Evolutionary conservation across 768 basidiomycete genomes (phyloP).

Genomic region (Tylopilus subfusipes): DNA sequence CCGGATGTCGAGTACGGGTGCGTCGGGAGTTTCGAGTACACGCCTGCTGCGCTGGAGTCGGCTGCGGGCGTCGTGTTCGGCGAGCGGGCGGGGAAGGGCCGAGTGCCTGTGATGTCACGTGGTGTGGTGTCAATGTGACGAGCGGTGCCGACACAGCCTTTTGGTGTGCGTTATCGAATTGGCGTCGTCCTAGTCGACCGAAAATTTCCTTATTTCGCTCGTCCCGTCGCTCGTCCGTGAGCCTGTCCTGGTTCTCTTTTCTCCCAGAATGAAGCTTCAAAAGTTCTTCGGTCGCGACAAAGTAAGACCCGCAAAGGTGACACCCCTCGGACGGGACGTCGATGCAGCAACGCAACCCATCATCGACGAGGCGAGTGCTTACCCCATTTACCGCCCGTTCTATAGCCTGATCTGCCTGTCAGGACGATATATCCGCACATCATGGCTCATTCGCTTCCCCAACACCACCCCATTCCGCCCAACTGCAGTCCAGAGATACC

Average conservation of each 20-base stretch:
- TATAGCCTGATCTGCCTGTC: not conserved
- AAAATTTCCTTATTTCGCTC: not conserved
- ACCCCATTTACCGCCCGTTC: not conserved
- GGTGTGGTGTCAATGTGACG: not conserved
- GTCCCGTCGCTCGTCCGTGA: not conserved
- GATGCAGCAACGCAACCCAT: slow-evolving; percentile 16
- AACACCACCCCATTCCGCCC: not conserved
- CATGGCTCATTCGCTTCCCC: slow-evolving; percentile 11
- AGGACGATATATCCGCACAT: slow-evolving; percentile 29
- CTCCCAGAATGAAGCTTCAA: slow-evolving; percentile 50
- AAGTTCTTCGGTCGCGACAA: slow-evolving; percentile 57
- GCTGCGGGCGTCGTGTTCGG: slow-evolving; percentile 45
- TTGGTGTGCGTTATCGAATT: slow-evolving; percentile 11
- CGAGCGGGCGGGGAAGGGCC: slow-evolving; percentile 10
- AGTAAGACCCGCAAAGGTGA: slow-evolving; percentile 35
- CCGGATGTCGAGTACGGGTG: slow-evolving; percentile 32
- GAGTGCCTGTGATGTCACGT: slow-evolving; percentile 24
- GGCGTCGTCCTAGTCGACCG: not conserved
- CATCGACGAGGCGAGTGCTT: slow-evolving; percentile 30
- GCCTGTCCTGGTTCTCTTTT: not conserved
- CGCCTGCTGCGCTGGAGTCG: slow-evolving; percentile 45
- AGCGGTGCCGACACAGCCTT: slow-evolving; percentile 23
- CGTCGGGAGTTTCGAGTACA: slow-evolving; percentile 60
- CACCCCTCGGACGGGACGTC: slow-evolving; percentile 22
- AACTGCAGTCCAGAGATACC: slow-evolving; percentile 8